Conservation (phyloP, 2,329 filamentous ascomycete genomes). For the Pyrenophora tritici-repentis region DNA sequence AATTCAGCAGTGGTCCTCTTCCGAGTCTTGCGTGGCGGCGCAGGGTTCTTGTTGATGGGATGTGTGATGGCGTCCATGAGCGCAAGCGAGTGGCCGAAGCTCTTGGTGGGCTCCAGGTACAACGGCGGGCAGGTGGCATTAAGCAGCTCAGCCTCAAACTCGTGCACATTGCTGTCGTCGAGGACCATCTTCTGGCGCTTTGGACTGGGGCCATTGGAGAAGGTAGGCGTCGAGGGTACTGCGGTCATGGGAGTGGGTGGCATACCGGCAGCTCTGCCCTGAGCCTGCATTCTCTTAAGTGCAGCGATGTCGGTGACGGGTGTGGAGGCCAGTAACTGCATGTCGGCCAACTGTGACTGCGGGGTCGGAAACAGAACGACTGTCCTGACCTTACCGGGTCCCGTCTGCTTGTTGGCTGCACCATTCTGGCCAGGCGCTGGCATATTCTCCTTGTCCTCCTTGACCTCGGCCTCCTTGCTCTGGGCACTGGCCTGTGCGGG, state of each 20-base stretch:
- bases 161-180: slow-evolving; percentile 72
- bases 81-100: slow-evolving; percentile 68
- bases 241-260: slow-evolving; percentile 68
- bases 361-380: slow-evolving; percentile 84
- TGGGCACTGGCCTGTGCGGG: slow-evolving; percentile 28
- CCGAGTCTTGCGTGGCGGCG: slow-evolving; percentile 83
- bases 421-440: slow-evolving; percentile 56
- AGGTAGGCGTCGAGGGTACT: slow-evolving; percentile 61
- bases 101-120: slow-evolving; percentile 75
- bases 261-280: slow-evolving; percentile 55
- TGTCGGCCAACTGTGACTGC: slow-evolving; percentile 74
- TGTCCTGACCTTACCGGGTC: slow-evolving; percentile 66
- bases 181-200: slow-evolving; percentile 77
- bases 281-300: slow-evolving; percentile 55
- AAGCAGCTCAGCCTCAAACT: slow-evolving; percentile 77
- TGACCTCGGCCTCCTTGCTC: slow-evolving; percentile 27
- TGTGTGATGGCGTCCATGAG: slow-evolving; percentile 75
- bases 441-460: slow-evolving; percentile 63
- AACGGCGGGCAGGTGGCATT: slow-evolving; percentile 75
- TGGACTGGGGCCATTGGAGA: slow-evolving; percentile 66
- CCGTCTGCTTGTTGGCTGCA: slow-evolving; percentile 52
- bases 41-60: slow-evolving; percentile 74
- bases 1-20: slow-evolving; percentile 95
- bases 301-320: slow-evolving; percentile 59
- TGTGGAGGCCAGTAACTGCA: slow-evolving; percentile 75